A percentile compares a stretch with the other conserved stretches of the same genome.
Conservation (phyloP, 495 filamentous ascomycete genomes). For the Cercophora scortea region DNA sequence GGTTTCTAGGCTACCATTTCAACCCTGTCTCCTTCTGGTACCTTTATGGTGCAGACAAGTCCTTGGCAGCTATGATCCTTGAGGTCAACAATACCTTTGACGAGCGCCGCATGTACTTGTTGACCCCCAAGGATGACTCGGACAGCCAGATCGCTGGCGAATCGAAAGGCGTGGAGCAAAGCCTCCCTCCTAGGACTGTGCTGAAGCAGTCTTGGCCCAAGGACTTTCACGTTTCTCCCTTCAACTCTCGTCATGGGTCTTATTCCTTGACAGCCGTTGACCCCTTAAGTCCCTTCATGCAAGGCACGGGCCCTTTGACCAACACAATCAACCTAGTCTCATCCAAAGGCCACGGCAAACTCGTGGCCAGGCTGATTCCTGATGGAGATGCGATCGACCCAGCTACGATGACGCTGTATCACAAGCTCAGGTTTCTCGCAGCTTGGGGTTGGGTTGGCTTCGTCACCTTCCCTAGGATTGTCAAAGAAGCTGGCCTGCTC, state of each 20-base stretch:
- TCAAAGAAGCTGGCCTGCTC: constrained; percentile 46
- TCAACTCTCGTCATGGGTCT: constrained; percentile 56
- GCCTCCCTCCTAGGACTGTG: constrained; percentile 9
- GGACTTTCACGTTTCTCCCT: constrained; percentile 69
- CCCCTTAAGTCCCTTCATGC: constrained; percentile 35
- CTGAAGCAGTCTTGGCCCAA: constrained; percentile 52
- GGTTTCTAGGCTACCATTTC: constrained; percentile 63
- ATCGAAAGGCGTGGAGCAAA: neutral
- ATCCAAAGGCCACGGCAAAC: constrained; percentile 45
- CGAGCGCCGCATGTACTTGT: constrained; percentile 58
- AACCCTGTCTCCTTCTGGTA: constrained; percentile 81
- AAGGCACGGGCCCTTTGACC: constrained; percentile 33
- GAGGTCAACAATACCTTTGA: constrained; percentile 77
- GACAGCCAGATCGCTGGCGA: constrained; percentile 3
- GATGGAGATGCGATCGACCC: constrained; percentile 43
- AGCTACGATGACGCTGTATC: constrained; percentile 23
- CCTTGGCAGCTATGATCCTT: constrained; percentile 59
- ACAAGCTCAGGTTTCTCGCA: constrained; percentile 40
- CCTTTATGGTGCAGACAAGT: constrained; percentile 51
- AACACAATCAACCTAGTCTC: constrained; percentile 51
- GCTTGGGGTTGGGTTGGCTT: constrained; percentile 58
- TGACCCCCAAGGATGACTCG: constrained; percentile 26
- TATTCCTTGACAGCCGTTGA: constrained; percentile 51
- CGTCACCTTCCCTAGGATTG: constrained; percentile 53
- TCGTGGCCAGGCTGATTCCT: constrained; percentile 46